A percentile compares a stretch with the other conserved stretches of the same genome.
Evolutionary conservation across 179 eudicot genomes (phyloP).

Genomic region (Corrigiola litoralis): DNA sequence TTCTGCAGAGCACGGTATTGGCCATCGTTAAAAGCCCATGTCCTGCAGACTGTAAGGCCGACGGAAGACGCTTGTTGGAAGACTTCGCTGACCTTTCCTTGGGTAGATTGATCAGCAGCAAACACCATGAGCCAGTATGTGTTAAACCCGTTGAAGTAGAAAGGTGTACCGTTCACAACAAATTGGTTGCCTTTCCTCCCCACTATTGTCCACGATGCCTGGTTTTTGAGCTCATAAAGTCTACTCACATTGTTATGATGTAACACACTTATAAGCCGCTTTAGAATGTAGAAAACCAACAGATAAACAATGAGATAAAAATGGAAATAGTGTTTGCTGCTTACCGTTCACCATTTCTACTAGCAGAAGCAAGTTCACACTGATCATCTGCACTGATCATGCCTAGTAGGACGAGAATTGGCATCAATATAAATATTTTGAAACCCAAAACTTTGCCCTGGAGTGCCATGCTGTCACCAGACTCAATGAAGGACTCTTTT

Average conservation of each 20-base stretch:
- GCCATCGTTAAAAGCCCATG: constrained; percentile 98
- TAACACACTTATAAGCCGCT: background rate
- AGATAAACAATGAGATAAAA: background rate
- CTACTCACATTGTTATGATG: constrained; percentile 17
- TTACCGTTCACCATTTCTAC: constrained; percentile 18
- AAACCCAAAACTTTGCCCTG: background rate
- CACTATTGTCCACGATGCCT: constrained; percentile 67
- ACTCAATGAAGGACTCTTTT: constrained; percentile 1
- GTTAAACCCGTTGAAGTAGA: constrained; percentile 89
- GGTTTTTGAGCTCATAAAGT: constrained; percentile 30
- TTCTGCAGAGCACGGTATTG: constrained; percentile 80
- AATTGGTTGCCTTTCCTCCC: constrained; percentile 66
- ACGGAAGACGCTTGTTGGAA: constrained; percentile 73
- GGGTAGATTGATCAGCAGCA: constrained; percentile 65
- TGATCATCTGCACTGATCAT: constrained; percentile 4
- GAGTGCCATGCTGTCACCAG: constrained; percentile 6
- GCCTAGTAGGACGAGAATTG: background rate
- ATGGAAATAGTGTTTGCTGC: background rate
- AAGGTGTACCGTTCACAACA: constrained; percentile 47
- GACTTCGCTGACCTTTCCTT: constrained; percentile 58
- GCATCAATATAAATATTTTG: constrained; percentile 16
- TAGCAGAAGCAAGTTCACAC: constrained; percentile 3
- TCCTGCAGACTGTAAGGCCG: constrained; percentile 74
- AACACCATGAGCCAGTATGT: constrained; percentile 87
- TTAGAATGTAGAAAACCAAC: background rate